Evolutionary conservation across 2,329 filamentous ascomycete species (phyloP).

Genomic region (Myriosclerotinia curreyana): DNA sequence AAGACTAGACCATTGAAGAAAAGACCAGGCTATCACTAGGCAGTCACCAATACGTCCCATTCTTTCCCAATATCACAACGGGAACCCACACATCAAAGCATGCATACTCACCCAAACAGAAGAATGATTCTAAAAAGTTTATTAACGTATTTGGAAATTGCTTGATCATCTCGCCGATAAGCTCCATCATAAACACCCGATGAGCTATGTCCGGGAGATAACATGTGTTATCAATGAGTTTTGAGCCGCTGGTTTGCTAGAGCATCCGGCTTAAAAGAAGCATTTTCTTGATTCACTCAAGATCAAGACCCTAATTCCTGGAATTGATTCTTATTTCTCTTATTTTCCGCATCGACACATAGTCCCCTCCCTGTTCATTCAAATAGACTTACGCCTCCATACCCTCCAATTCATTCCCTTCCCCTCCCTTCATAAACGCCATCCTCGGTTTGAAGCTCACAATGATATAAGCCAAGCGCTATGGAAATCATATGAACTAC

Average conservation of each 20-base stretch:
- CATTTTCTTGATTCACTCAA: background rate
- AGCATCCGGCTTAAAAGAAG: background rate
- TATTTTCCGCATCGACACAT: background rate
- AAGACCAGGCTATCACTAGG: background rate
- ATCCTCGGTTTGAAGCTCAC: background rate
- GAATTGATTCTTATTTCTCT: background rate
- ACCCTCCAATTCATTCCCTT: background rate
- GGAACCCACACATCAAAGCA: background rate
- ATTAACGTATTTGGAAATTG: background rate
- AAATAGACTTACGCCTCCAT: background rate
- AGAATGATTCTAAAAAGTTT: background rate
- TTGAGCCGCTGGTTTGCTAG: background rate
- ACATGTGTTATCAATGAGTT: background rate
- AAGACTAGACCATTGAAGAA: background rate
- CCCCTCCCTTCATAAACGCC: conserved; percentile 6
- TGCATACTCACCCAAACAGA: background rate
- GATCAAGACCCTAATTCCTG: background rate
- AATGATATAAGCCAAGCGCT: conserved; percentile 6
- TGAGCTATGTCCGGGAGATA: background rate
- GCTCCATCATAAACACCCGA: background rate
- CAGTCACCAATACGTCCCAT: background rate
- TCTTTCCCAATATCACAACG: background rate
- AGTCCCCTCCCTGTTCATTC: background rate
- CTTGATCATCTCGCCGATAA: background rate
- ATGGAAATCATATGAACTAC: background rate